A percentile compares a stretch with the other conserved stretches of the same genome.
phyloP scores from a whole-genome alignment of 305 asterid species.

The Solanum hybrid region DNA sequence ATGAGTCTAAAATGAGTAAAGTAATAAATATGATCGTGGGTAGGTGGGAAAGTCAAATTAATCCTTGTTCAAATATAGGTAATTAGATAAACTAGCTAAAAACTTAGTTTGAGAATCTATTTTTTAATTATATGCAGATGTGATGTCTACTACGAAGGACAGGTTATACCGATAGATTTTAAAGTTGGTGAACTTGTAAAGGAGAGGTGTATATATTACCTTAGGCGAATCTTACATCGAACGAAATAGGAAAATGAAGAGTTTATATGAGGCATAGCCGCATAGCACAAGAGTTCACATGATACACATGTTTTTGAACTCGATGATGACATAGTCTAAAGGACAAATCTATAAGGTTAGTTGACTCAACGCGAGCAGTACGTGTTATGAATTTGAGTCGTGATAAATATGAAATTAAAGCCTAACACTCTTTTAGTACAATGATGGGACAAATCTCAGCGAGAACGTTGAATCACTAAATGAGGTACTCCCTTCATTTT shows the following conservation, averaged over 20 bases:
- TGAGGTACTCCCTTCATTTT: no score
- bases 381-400: neutral
- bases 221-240: neutral
- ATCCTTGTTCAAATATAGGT: neutral
- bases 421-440: neutral
- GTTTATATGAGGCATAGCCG: neutral
- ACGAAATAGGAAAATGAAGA: neutral
- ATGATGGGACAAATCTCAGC: neutral
- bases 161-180: fast-evolving
- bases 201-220: neutral
- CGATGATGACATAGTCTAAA: neutral
- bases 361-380: neutral
- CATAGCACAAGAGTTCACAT: neutral
- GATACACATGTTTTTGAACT: neutral
- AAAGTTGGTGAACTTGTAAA: neutral
- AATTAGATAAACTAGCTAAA: neutral
- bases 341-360: neutral
- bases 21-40: neutral
- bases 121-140: neutral
- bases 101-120: neutral
- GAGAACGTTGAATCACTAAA: neutral
- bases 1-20: neutral
- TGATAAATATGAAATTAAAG: neutral
- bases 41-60: neutral
- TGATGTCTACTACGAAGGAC: neutral